Evolutionary conservation across 2,329 filamentous ascomycete species (phyloP), one percentile per base, ranked within the genome.

Genomic region (Apiospora sp.): DNA sequence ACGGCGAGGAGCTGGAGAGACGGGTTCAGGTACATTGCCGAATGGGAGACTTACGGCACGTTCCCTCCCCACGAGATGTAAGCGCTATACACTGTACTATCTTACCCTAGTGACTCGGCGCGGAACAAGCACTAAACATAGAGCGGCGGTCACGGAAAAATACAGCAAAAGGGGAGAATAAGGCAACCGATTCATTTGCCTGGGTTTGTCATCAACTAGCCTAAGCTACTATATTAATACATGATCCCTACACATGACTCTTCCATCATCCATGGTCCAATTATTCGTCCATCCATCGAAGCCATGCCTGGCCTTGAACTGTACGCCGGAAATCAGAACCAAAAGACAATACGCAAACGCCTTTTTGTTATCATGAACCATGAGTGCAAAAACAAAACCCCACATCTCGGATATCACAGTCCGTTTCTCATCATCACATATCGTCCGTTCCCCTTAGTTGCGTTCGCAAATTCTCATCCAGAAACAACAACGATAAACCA

Each of bases 161-260:
- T 12, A 64, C 30, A 41, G 12, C 58, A n/a, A 14, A 41, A 30
- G 34, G 30, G 34, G 30, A 16, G 27, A 58, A 30, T 41, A 24
- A 41, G 58, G 58, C 54, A 41, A 37, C 19, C 19, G 19, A 64
- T 41, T 10, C 34, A 64, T 64, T 64, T 41, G 58, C 34, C 19
- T n/a, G 10, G 34, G 8, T n/a, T 64, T 41, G 34, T 41, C 19
- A 19, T 41, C 34, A 41, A 41, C 12, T n/a, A n/a, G 58, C 58
- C 58, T 41, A 64, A 41, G 58, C 58, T 64, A 64, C 58, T 64
- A 64, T 64, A 64, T 64, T 64, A 64, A 64, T 64, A 64, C 58
- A 64, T 13, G 37, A 41, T n/a, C 58, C 58, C 58, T 64, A 64
- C 58, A 41, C 22, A 64, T 10, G 14, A 41, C n/a, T 8, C 2